Evolutionary conservation across 1,284 basidiomycete genomes (phyloP), one percentile per base, ranked within the genome.

Genomic region (Tilletia setariae): DNA sequence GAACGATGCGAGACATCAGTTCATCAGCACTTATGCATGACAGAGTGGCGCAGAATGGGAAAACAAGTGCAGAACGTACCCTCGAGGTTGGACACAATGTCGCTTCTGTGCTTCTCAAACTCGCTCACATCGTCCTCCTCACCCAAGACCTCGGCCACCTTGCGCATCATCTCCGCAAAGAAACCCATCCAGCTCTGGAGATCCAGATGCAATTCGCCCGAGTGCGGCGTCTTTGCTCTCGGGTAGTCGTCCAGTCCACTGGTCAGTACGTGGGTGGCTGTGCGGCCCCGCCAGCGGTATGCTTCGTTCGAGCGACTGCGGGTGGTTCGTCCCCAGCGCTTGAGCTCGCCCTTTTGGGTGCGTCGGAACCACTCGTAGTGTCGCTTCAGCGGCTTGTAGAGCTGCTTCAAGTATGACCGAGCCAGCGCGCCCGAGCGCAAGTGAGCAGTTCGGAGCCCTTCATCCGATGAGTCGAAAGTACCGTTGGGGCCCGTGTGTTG

Each of bases 191-290:
- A 97, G 46, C 90, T 90, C 71, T 94, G 91, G 73, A 97, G 84
- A 83, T 97, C 94, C 63, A 96, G 83, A 82, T 97, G 94, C 66
- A 97, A 85, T 84, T 97, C 94, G 65, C 94, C 94, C 1, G 89
- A 86, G 78, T 94, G 92, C 8, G 94, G 90, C 40, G 89, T 88
- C 11, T 88, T 75, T 0, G 86, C 93, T 65, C 94, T 87, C 11
- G 94, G 94, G 82, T 94, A 97, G 83, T 97, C 94, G 81, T 97
- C 94, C 87, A 97, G 89, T 0, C 94, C 94, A 76, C 91, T 93
- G 0, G 94, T 95, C 66, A 97, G 84, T 30, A 97, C 91, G 84
- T 97, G 94, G 61, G 87, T 86, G 76, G 89, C 86, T 8, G 91
- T 91, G 44, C 94, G 86, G n/a, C 94, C 94, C 44, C 94, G 88